These are phyloP conservation scores for Trichosporon faecale DNA, from an alignment of 1,284 basidiomycete genomes.

Conservation along the genomic window DNA sequence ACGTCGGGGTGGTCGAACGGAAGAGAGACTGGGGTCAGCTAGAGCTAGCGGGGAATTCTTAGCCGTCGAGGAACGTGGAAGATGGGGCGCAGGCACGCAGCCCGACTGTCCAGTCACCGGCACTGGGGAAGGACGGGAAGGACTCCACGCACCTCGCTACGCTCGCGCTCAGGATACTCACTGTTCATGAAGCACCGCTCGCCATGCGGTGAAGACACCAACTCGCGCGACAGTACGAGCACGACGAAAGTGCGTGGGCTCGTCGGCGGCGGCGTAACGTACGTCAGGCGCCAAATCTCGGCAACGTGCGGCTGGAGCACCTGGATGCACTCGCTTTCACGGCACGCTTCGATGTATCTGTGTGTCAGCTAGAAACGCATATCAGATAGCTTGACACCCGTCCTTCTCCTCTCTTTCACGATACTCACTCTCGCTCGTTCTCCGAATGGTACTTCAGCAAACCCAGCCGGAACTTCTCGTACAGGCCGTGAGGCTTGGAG, in stretches of 20 bases:
- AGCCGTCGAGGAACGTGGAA: too few species aligned
- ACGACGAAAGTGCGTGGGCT: slow-evolving; percentile 49
- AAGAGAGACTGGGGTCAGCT: slow-evolving; percentile 37
- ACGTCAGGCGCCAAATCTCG: slow-evolving; percentile 50
- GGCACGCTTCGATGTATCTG: slow-evolving; percentile 47
- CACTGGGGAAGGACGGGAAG: not conserved
- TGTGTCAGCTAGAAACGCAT: slow-evolving; percentile 21
- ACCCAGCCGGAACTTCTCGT: slow-evolving; percentile 46
- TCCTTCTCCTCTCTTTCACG: not conserved
- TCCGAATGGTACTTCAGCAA: slow-evolving; percentile 38
- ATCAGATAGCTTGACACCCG: not conserved
- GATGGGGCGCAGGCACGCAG: not conserved
- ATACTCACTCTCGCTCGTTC: slow-evolving; percentile 28
- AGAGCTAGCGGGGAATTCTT: not conserved
- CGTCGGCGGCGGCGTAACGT: slow-evolving; percentile 47
- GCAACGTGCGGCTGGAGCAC: slow-evolving; percentile 45
- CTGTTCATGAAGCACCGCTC: slow-evolving; percentile 47
- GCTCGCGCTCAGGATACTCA: slow-evolving; percentile 14
- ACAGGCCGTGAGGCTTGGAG: slow-evolving; percentile 31
- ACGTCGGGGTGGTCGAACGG: slow-evolving; percentile 47
- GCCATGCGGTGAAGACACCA: slow-evolving; percentile 33
- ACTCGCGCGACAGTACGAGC: slow-evolving; percentile 40
- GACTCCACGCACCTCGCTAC: not conserved
- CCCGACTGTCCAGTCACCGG: not conserved
- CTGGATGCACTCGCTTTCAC: slow-evolving; percentile 46